Base-by-base conservation (phyloP, 208 protist species). In the Leptomonas pyrrhocoris region DNA sequence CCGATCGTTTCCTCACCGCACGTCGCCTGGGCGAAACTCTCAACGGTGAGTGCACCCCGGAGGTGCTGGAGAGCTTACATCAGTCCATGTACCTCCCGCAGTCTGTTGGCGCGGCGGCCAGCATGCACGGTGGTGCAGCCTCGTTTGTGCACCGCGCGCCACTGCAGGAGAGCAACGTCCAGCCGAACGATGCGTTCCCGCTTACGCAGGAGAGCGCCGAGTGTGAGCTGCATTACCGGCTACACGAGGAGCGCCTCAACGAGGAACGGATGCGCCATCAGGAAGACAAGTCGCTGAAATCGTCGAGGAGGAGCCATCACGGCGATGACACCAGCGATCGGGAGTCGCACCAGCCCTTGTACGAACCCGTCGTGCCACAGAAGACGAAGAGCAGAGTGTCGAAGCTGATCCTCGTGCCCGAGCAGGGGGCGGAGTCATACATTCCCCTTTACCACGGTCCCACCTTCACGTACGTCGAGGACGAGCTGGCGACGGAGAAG, bases 401-500 rank as follows among this genome's bases (percentile, higher is more conserved):
- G 23, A 50, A 57, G n/a, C 45, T 60, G 7, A 70, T 59, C 16
- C 51, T 59, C 5, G 25, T 49, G 15, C 69, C 59, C 3, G 42
- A 34, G 21, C 55, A 46, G 38, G 60, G 31, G 1, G 42, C 51
- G 30, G 54, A 55, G 73, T 38, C 45, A 7, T 67, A 58, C 56
- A 55, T 80, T 31, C 68, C 75, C 0, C 46, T 38, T 43, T 81
- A 81, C 62, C 13, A 30, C 4, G 76, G 76, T 0, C 76, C 70
- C 23, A 23, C 50, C 50, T 83, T 83, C 59, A 79, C 61, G 49
- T 83, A 77, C 51, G 72, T 61, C 21, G 78, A 83, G 64, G 78
- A 83, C 31, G 60, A 46, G n/a, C 49, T 72, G 5, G 78, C 65
- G 18, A 48, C 73, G 2, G 72, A 70, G 18, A 38, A 62, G 18